phyloP scores from a whole-genome alignment of 768 basidiomycete genomes.

The Rhodosporidiobolus sp. region DNA sequence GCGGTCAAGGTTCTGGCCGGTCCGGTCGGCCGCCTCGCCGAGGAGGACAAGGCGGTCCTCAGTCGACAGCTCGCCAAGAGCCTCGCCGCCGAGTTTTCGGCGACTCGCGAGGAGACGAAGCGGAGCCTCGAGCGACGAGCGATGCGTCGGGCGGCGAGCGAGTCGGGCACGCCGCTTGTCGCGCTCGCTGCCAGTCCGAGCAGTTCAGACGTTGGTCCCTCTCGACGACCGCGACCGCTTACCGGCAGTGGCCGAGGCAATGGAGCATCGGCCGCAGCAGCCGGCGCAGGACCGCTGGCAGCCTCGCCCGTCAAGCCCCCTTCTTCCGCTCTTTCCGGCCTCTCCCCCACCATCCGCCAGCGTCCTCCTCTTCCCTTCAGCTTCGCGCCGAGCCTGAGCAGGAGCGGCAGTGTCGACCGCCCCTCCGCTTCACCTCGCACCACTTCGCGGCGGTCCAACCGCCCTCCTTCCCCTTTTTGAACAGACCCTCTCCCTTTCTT shows the following conservation, averaged over 20 bases:
- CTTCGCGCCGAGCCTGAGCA: not conserved
- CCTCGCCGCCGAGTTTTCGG: constrained; percentile 29
- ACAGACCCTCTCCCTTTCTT: no score
- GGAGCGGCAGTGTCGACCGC: not conserved
- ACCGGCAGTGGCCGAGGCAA: no score
- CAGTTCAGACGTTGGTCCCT: no score
- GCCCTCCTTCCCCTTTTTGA: not conserved
- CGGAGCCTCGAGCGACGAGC: not conserved
- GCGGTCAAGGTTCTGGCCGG: constrained; percentile 30
- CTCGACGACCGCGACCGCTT: no score
- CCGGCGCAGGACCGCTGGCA: not conserved
- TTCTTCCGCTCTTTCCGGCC: not conserved
- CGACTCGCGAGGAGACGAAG: constrained; percentile 5
- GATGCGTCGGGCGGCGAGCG: not conserved
- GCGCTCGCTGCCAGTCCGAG: not conserved
- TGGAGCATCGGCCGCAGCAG: no score
- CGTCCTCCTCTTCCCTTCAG: not conserved
- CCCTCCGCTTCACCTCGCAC: not conserved
- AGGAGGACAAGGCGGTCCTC: constrained; percentile 83
- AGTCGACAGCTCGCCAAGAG: constrained; percentile 72
- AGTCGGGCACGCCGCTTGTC: not conserved
- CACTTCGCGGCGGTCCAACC: not conserved
- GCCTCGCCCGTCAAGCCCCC: not conserved
- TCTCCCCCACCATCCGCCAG: not conserved
- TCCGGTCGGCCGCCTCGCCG: constrained; percentile 74